These are phyloP conservation scores for Cryphonectria nitschkei DNA, from an alignment of 2,329 filamentous ascomycete species.

Conservation along the genomic window DNA sequence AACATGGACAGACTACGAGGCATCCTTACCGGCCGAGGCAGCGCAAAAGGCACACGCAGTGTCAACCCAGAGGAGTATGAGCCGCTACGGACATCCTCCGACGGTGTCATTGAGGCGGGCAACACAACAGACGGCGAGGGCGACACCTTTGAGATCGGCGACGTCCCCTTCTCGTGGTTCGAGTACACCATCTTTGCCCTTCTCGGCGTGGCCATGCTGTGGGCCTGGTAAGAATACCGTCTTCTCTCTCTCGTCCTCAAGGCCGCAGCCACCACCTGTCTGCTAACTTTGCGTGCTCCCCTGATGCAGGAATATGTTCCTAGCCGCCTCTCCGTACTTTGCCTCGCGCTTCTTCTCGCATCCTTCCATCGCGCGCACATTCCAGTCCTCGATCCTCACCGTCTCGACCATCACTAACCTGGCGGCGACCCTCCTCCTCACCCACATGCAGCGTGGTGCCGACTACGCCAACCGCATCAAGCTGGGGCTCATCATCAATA, in stretches of 20 bases:
- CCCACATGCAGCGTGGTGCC: slow-evolving; percentile 77
- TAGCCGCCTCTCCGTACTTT: slow-evolving; percentile 94
- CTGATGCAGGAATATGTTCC: slow-evolving; percentile 86
- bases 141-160: slow-evolving; percentile 37
- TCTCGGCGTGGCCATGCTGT: slow-evolving; percentile 91
- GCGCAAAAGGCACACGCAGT: slow-evolving; percentile 36
- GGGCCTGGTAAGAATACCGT: slow-evolving; percentile 76
- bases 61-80: slow-evolving; percentile 28
- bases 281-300: neutral
- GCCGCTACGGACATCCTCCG: slow-evolving; percentile 36
- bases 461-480: slow-evolving; percentile 89
- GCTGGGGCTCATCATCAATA: slow-evolving; percentile 74
- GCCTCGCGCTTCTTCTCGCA: slow-evolving; percentile 75
- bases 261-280: slow-evolving; percentile 12
- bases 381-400: slow-evolving; percentile 86
- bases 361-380: slow-evolving; percentile 75
- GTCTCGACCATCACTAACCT: slow-evolving; percentile 87
- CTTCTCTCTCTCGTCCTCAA: neutral
- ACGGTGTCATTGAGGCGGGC: slow-evolving; percentile 26
- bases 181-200: slow-evolving; percentile 86
- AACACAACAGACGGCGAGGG: slow-evolving; percentile 36
- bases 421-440: slow-evolving; percentile 72
- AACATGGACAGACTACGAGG: slow-evolving; percentile 27
- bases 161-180: slow-evolving; percentile 74
- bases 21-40: slow-evolving; percentile 28